Percentiles rank a stretch among this genome's conserved stretches.
Conservation (phyloP, 495 filamentous ascomycete species). For the Hypoxylon crocopeplum region DNA sequence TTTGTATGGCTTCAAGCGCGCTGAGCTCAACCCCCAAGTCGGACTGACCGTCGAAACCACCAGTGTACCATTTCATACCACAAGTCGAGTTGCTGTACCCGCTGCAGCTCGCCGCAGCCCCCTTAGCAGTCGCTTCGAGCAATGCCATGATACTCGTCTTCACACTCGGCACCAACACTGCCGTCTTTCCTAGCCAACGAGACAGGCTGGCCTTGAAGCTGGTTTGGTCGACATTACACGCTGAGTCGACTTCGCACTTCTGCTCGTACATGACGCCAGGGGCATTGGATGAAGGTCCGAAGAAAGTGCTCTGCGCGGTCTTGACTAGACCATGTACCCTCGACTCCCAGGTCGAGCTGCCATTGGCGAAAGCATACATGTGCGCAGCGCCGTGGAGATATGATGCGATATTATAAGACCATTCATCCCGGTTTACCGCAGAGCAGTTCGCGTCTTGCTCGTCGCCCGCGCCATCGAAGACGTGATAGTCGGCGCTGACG, state of each 20-base stretch:
- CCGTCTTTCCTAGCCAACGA: constrained; percentile 73
- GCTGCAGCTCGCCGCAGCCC: constrained; percentile 67
- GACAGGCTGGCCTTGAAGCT: constrained; percentile 81
- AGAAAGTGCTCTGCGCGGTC: constrained; percentile 63
- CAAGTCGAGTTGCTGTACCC: constrained; percentile 67
- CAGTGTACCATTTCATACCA: constrained; percentile 69
- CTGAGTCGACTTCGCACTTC: constrained; percentile 68
- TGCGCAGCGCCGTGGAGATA: constrained; percentile 76
- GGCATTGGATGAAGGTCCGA: constrained; percentile 52
- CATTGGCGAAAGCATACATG: constrained; percentile 73
- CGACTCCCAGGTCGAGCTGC: constrained; percentile 64
- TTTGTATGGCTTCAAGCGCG: constrained; percentile 65
- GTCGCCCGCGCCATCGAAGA: constrained; percentile 74
- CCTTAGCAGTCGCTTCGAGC: constrained; percentile 63
- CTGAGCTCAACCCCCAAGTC: constrained; percentile 68
- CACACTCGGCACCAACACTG: constrained; percentile 71
- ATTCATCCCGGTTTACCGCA: constrained; percentile 67
- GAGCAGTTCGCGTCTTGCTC: constrained; percentile 65
- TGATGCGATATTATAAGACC: constrained; percentile 77
- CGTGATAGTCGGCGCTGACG: constrained; percentile 64
- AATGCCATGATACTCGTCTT: constrained; percentile 57
- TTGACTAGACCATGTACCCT: constrained; percentile 63
- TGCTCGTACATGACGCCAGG: constrained; percentile 70
- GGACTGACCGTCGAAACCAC: constrained; percentile 63
- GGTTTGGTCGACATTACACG: constrained; percentile 74